Percentiles rank a stretch among this genome's conserved stretches.
These are phyloP conservation scores for Diversispora epigaea DNA, from an alignment of 192 early-diverging fungal genomes.

Conservation along the genomic window DNA sequence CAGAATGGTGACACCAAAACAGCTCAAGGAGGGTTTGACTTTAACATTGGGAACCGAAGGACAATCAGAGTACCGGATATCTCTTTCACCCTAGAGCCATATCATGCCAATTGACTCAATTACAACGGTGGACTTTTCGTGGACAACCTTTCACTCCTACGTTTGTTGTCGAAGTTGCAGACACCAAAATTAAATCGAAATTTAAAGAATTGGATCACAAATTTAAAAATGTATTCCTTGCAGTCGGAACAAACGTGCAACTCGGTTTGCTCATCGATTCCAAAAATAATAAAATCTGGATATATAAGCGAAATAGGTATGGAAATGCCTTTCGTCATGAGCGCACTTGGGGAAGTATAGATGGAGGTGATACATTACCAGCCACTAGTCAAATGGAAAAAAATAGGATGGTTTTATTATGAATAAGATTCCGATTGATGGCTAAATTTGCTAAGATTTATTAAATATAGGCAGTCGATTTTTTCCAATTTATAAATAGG, in stretches of 20 bases:
- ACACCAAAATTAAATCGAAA: slow-evolving; percentile 8
- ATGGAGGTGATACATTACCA: background rate
- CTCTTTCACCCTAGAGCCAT: slow-evolving; percentile 11
- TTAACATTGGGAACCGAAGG: background rate
- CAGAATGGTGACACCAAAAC: no score
- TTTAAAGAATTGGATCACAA: background rate
- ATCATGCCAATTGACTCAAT: background rate
- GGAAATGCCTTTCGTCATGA: background rate
- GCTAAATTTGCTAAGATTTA: no score
- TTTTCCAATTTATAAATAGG: no score
- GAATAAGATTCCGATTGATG: no score
- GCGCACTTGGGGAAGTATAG: background rate
- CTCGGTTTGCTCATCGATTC: background rate
- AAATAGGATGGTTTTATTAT: no score
- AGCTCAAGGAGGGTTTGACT: background rate
- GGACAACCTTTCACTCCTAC: slow-evolving; percentile 26
- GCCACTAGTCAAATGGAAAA: no score
- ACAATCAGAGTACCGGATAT: background rate
- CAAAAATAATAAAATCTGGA: background rate
- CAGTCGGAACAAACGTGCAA: background rate
- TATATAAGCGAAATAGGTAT: no score
- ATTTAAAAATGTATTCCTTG: slow-evolving; percentile 2
- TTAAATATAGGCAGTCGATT: no score
- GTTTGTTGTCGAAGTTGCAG: slow-evolving; percentile 17
- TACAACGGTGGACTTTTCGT: slow-evolving; percentile 13